phyloP scores from a whole-genome alignment of 306 rosid species.

The Argentina anserina region DNA sequence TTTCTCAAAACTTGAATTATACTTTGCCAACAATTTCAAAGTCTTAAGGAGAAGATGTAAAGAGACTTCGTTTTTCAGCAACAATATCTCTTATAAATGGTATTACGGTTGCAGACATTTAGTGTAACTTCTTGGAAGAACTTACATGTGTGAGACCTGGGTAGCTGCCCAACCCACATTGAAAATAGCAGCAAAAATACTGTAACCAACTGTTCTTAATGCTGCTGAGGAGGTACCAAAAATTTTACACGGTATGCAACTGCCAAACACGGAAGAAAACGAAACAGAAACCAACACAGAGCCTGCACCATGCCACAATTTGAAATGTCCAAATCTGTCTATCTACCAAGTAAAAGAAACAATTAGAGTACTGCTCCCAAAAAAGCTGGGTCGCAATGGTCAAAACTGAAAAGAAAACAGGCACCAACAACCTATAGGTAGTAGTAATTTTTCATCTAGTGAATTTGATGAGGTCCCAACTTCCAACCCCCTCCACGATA shows the following conservation, averaged over 20 bases:
- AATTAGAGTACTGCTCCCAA: constrained; percentile 18
- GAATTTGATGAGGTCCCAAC: neutral
- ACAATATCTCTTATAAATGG: neutral
- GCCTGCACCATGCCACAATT: constrained; percentile 98
- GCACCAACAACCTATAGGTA: neutral
- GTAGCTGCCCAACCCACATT: constrained; percentile 98
- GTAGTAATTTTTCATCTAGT: neutral
- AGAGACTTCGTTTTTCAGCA: neutral
- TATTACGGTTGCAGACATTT: neutral
- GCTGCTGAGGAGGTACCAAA: constrained; percentile 46
- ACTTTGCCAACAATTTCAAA: neutral
- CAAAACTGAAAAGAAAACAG: constrained; percentile 9
- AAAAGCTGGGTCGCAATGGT: constrained; percentile 18
- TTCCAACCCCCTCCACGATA: neutral
- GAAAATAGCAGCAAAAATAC: constrained; percentile 85
- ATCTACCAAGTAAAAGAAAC: constrained; percentile 53
- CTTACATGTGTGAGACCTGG: constrained; percentile 96
- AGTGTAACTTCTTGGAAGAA: constrained; percentile 18
- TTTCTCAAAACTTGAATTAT: neutral
- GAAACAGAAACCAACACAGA: constrained; percentile 90
- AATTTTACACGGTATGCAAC: constrained; percentile 74
- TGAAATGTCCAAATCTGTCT: constrained; percentile 93
- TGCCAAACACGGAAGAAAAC: constrained; percentile 95
- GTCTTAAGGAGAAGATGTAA: neutral
- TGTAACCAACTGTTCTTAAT: constrained; percentile 74